Percentiles rank a stretch among this genome's conserved stretches.
These are phyloP conservation scores for Agaricus subrufescens DNA, from an alignment of 768 basidiomycete genomes.

Conservation along the genomic window DNA sequence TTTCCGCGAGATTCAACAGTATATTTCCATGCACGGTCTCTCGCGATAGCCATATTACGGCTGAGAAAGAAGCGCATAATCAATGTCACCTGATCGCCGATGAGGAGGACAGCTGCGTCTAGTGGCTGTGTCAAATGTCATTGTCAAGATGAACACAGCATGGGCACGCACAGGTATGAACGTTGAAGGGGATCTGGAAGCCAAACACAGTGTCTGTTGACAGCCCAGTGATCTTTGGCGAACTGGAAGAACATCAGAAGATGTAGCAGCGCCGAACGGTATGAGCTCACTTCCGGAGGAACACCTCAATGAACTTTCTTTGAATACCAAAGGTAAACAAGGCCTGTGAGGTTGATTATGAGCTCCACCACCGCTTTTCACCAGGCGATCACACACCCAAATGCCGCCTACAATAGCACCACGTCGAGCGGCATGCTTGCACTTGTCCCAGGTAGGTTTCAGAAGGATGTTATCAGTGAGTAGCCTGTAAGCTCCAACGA, in stretches of 20 bases:
- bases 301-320: slow-evolving; percentile 56
- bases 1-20: slow-evolving; percentile 84
- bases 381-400: slow-evolving; percentile 48
- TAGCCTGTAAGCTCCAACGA: slow-evolving; percentile 82
- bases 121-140: not conserved
- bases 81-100: slow-evolving; percentile 68
- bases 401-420: slow-evolving; percentile 63
- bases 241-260: slow-evolving; percentile 30
- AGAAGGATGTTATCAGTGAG: slow-evolving; percentile 68
- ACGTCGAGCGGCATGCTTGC: slow-evolving; percentile 68
- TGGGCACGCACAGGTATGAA: slow-evolving; percentile 58
- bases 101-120: slow-evolving; percentile 74
- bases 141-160: not conserved
- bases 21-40: slow-evolving; percentile 73
- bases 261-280: not conserved
- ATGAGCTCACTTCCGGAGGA: slow-evolving; percentile 56
- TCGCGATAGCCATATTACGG: slow-evolving; percentile 77
- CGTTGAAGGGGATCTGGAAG: slow-evolving; percentile 55
- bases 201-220: slow-evolving; percentile 64
- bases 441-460: slow-evolving; percentile 80
- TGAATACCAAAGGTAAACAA: slow-evolving; percentile 71
- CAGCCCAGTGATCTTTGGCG: slow-evolving; percentile 58
- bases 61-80: slow-evolving; percentile 83
- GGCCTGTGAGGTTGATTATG: slow-evolving; percentile 33
- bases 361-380: not conserved